Evolutionary conservation across 129 eudicot genomes (phyloP), one percentile per base, ranked within the genome.

Genomic region (Heracleum sosnowskyi): DNA sequence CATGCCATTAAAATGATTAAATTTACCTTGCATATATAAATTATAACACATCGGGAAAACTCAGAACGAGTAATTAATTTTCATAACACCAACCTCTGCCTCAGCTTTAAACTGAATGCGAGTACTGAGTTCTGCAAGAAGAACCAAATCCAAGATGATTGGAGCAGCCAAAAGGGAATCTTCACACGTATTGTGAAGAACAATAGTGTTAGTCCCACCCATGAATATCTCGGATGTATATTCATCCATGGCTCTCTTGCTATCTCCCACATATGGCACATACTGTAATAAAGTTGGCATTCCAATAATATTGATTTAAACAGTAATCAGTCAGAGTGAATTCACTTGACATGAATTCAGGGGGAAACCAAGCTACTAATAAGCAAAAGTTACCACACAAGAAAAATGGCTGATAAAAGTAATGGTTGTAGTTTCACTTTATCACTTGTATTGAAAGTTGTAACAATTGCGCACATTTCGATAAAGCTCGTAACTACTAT

Each of bases 191-290:
- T 94, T 94, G 89, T 94, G 98, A 83, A 94, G 51, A 39, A 94
- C 98, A 2, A 94, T 91, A 16, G 98, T 94, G 91, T 76, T 94
- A 82, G 82, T 91, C 2, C 98, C 98, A 2, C 98, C 97, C 96
- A 94, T 85, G 89, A 94, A 94, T 75, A 94, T 94, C 89, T 94
- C 98, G 4, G 98, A 91, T 8, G 92, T 94, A 96, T 94, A 94
- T 85, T 94, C 97, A 64, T 94, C 98, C 98, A 94, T 94, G 4
- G 98, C 98, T 74, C 98, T 91, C 87, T 94, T 94, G 88, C 96
- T 91, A 81, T 94, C 98, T 31, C 89, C 98, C 13, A 94, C 98
- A 42, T 94, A 94, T 22, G 98, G 98, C 79, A 94, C 98, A 79
- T 94, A 94, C 98, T 91, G 36, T 36, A 34, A 36, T 2, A 15